Conservation (phyloP, 2,329 filamentous ascomycete genomes). For the Aspergillus sp. region DNA sequence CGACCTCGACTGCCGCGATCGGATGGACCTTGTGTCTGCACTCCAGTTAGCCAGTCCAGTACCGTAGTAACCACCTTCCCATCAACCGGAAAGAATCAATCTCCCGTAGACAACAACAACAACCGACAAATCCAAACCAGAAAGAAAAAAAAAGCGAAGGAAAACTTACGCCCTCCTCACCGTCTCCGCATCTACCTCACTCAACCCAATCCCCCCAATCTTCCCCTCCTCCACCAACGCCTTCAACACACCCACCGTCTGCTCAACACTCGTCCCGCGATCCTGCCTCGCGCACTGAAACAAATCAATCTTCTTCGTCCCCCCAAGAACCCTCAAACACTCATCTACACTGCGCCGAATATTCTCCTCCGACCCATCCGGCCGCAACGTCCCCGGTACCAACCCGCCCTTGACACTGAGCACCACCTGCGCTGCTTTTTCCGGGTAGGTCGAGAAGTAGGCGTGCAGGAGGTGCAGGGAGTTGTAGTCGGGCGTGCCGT, state of each 20-base stretch:
- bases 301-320: conserved; percentile 60
- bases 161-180: conserved; percentile 41
- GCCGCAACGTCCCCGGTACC: conserved; percentile 34
- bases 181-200: conserved; percentile 46
- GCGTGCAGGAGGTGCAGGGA: conserved; percentile 59
- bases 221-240: conserved; percentile 44
- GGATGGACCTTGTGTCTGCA: conserved; percentile 51
- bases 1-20: conserved; percentile 60
- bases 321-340: conserved; percentile 52
- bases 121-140: too few relatives aligned
- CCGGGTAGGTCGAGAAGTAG: conserved; percentile 65
- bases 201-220: conserved; percentile 45
- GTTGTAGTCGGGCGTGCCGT: conserved; percentile 60
- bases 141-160: not conserved
- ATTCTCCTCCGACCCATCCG: conserved; percentile 55
- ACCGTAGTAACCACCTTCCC: not conserved
- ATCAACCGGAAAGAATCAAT: not conserved
- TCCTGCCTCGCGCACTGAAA: conserved; percentile 63
- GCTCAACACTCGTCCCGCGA: conserved; percentile 49
- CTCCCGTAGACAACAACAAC: not conserved
- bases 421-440: conserved; percentile 62
- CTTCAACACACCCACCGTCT: conserved; percentile 41
- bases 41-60: not conserved
- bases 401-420: conserved; percentile 62
- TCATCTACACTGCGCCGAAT: conserved; percentile 61